Evolutionary conservation across 306 rosid genomes (phyloP).

Genomic region (Corylus avellana): DNA sequence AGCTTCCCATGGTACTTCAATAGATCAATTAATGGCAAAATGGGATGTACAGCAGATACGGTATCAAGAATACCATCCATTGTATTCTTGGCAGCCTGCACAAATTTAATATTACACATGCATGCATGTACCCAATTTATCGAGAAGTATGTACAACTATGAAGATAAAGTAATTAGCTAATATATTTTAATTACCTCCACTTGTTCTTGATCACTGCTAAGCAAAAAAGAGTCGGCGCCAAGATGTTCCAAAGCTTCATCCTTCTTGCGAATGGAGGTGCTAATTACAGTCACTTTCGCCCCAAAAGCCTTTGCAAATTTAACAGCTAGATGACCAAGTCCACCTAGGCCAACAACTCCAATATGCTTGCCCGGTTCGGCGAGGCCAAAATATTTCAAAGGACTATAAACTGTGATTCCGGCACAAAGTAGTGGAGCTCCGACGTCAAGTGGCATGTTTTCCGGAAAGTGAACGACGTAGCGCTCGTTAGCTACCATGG

Average conservation of each 20-base stretch:
- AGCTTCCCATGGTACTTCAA: slow-evolving; percentile 52
- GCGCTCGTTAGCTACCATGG: slow-evolving; percentile 34
- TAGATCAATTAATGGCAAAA: slow-evolving; percentile 41
- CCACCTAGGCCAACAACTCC: slow-evolving; percentile 54
- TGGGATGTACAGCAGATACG: slow-evolving; percentile 45
- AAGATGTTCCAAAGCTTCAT: slow-evolving; percentile 47
- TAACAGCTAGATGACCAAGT: slow-evolving; percentile 52
- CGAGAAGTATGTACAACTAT: not conserved
- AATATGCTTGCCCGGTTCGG: slow-evolving; percentile 28
- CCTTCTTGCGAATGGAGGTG: slow-evolving; percentile 37
- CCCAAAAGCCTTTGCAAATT: slow-evolving; percentile 51
- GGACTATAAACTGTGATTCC: slow-evolving; percentile 58
- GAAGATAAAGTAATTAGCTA: not conserved
- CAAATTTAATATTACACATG: not conserved
- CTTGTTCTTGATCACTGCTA: slow-evolving; percentile 39
- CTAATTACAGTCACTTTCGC: slow-evolving; percentile 46
- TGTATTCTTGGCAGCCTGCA: slow-evolving; percentile 28
- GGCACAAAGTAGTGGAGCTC: slow-evolving; percentile 49
- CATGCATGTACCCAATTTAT: too few species aligned
- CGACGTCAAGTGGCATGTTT: slow-evolving; percentile 30
- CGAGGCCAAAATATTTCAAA: slow-evolving; percentile 38
- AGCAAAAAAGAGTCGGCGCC: slow-evolving; percentile 49
- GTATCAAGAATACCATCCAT: slow-evolving; percentile 63
- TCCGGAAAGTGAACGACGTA: slow-evolving; percentile 27
- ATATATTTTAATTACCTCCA: slow-evolving; percentile 24